A percentile compares a stretch with the other conserved stretches of the same genome.
phyloP scores from a whole-genome alignment of 176 grass and related monocot genomes.

The Oryza glaberrima region DNA sequence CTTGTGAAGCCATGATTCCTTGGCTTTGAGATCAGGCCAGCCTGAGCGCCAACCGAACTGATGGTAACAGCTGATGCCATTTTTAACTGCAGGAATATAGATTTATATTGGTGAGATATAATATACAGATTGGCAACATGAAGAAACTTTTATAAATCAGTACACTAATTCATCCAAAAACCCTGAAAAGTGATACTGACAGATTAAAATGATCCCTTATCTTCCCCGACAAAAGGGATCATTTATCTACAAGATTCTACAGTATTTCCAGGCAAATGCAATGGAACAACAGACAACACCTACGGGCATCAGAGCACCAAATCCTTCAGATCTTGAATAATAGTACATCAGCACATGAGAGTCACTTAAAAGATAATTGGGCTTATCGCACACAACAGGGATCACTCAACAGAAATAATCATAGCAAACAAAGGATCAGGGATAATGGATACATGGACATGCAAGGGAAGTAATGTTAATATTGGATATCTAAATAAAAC shows the following conservation, averaged over 20 bases:
- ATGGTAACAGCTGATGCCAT: conserved; percentile 50
- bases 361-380: background rate
- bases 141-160: background rate
- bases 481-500: background rate
- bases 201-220: background rate
- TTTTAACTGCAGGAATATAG: conserved; percentile 33
- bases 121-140: background rate
- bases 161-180: background rate
- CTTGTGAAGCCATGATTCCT: conserved; percentile 35
- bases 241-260: background rate
- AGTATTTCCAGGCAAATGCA: background rate
- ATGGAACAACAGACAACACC: background rate
- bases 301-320: background rate
- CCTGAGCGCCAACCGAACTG: conserved; percentile 41
- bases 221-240: background rate
- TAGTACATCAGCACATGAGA: background rate
- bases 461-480: background rate
- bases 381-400: background rate
- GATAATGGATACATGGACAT: background rate
- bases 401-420: background rate
- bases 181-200: background rate
- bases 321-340: background rate
- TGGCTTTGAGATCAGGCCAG: conserved; percentile 43
- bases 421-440: background rate
- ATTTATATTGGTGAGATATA: background rate